Percentiles rank a stretch among this genome's conserved stretches.
Conservation (phyloP, 106 monocot genomes). For the Narthecium ossifragum region DNA sequence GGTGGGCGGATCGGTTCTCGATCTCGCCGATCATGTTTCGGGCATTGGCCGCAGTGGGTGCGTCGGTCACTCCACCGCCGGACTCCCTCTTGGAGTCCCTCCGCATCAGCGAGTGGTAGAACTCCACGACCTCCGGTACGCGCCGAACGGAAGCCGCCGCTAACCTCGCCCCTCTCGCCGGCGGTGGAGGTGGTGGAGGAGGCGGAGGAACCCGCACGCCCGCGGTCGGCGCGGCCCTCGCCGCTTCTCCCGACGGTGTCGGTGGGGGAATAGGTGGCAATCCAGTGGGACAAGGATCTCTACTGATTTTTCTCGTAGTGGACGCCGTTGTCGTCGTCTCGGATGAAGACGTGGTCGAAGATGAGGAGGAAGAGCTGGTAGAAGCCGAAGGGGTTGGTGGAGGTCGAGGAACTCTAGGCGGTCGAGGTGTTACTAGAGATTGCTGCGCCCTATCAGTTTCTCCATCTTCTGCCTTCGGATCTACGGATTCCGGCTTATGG, state of each 20-base stretch:
- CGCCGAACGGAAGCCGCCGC: conserved; percentile 39
- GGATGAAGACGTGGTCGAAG: conserved; percentile 22
- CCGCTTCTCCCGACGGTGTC: conserved; percentile 24
- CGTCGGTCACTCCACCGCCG: conserved; percentile 28
- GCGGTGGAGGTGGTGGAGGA: conserved; percentile 60
- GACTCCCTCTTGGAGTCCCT: conserved; percentile 70
- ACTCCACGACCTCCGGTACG: conserved; percentile 95
- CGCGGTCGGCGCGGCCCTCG: conserved; percentile 16
- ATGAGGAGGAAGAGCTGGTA: conserved; percentile 15
- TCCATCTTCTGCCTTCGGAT: conserved; percentile 19
- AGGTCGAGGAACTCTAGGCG: conserved; percentile 59
- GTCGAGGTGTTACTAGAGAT: conserved; percentile 12
- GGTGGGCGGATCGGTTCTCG: conserved; percentile 92
- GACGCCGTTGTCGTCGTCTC: conserved; percentile 16
- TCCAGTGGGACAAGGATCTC: background rate
- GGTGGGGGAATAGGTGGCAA: conserved; percentile 72
- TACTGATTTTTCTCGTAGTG: background rate
- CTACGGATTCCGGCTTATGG: conserved; percentile 2
- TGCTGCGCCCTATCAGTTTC: conserved; percentile 8
- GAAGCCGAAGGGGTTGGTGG: conserved; percentile 48
- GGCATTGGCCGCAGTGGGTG: conserved; percentile 35
- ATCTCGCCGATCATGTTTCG: conserved; percentile 98
- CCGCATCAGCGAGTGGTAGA: conserved; percentile 94
- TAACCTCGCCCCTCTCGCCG: conserved; percentile 18
- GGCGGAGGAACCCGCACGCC: too few species aligned